Evolutionary conservation across 441 rosid species (phyloP).

Genomic region (Arabidopsis lyrata): DNA sequence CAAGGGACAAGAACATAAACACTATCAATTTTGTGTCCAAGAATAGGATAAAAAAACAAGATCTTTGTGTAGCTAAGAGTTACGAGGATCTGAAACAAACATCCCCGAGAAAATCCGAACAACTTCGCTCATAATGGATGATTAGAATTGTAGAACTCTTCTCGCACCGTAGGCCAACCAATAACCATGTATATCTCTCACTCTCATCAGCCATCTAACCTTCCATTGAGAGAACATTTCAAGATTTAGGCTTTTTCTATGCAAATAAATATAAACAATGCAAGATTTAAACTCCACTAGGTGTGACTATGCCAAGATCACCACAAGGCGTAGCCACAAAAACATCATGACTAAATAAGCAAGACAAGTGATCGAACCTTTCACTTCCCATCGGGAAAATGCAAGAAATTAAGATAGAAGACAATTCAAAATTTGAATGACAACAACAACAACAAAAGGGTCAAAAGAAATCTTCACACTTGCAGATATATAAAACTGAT

Average conservation of each 20-base stretch:
- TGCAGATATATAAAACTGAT: background rate
- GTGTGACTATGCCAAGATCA: background rate
- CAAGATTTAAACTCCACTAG: background rate
- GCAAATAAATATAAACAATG: background rate
- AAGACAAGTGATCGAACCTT: background rate
- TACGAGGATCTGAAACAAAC: too few relatives aligned
- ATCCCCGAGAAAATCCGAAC: too few relatives aligned
- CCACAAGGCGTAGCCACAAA: background rate
- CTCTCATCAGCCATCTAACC: too few relatives aligned
- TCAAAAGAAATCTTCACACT: background rate
- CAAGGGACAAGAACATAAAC: too few relatives aligned
- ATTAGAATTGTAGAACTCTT: too few relatives aligned
- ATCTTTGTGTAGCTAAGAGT: too few relatives aligned
- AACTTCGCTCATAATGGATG: too few relatives aligned
- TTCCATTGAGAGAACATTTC: too few relatives aligned
- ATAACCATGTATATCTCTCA: too few relatives aligned
- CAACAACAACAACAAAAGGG: slow-evolving; percentile 3
- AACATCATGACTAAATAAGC: background rate
- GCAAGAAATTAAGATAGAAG: background rate
- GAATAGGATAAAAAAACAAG: too few relatives aligned
- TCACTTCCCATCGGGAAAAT: background rate
- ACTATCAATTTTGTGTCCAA: too few relatives aligned
- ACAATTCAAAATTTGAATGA: background rate
- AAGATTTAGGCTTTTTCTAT: background rate
- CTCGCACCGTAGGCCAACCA: too few relatives aligned